Conservation (phyloP, 2,329 filamentous ascomycete species). For the Tolypocladium album region DNA sequence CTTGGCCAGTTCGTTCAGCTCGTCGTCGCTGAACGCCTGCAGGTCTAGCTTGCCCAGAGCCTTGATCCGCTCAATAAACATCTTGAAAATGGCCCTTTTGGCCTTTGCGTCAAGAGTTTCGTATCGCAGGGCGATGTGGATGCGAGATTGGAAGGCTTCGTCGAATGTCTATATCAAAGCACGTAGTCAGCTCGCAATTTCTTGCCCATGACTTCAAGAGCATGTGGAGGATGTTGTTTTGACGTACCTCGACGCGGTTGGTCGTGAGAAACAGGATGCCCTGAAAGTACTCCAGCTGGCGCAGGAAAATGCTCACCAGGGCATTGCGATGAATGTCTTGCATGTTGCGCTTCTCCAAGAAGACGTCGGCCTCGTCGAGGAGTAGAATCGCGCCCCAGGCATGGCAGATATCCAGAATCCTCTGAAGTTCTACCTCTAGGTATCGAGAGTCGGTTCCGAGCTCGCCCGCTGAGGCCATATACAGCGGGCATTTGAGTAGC, state of each 20-base stretch:
- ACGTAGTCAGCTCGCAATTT: neutral
- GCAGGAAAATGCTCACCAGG: conserved; percentile 77
- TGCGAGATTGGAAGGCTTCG: conserved; percentile 79
- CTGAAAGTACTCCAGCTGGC: conserved; percentile 83
- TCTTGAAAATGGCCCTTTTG: conserved; percentile 70
- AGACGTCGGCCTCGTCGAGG: conserved; percentile 77
- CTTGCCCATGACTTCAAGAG: neutral
- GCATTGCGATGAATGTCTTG: conserved; percentile 79
- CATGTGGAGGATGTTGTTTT: neutral
- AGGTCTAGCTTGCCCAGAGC: conserved; percentile 50
- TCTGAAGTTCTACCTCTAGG: conserved; percentile 68
- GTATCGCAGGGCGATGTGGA: conserved; percentile 77
- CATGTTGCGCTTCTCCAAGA: conserved; percentile 72
- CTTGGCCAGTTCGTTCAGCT: conserved; percentile 55
- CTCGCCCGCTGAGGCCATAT: conserved; percentile 75
- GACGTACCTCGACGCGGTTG: conserved; percentile 60
- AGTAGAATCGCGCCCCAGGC: conserved; percentile 78
- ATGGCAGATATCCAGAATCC: conserved; percentile 77
- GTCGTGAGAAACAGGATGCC: conserved; percentile 86
- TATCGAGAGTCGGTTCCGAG: conserved; percentile 66
- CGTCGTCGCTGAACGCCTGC: conserved; percentile 52
- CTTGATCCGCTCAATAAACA: conserved; percentile 67
- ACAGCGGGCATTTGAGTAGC: conserved; percentile 68
- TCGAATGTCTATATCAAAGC: conserved; percentile 58
- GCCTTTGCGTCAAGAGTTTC: conserved; percentile 62